phyloP scores from a whole-genome alignment of 352 stramenopile species.

The Pythium scleroteichum region DNA sequence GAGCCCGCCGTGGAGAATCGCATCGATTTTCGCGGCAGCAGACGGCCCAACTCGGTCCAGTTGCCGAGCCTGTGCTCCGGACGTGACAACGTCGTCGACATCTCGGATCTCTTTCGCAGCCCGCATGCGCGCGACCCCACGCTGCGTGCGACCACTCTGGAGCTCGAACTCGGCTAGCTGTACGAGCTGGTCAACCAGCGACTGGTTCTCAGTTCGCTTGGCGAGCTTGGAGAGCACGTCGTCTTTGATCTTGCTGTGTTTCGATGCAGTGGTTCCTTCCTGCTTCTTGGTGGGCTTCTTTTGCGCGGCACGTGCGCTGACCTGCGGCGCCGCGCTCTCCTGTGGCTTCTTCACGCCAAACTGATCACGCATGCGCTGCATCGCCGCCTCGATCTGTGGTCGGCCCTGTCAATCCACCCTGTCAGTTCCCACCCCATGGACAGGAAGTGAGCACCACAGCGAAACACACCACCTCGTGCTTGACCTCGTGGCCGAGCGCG shows the following conservation, averaged over 20 bases:
- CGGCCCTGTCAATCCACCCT: slow-evolving; percentile 17
- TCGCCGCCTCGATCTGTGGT: slow-evolving; percentile 42
- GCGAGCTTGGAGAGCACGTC: slow-evolving; percentile 45
- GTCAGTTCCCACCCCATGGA: too few relatives aligned
- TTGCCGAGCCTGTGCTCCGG: slow-evolving; percentile 52
- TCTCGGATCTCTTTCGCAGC: slow-evolving; percentile 59
- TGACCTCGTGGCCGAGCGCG: slow-evolving; percentile 36
- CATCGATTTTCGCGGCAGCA: slow-evolving; percentile 58
- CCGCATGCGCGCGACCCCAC: slow-evolving; percentile 54
- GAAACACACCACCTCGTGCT: slow-evolving; percentile 41
- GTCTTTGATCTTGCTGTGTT: slow-evolving; percentile 16
- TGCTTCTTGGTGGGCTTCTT: not conserved
- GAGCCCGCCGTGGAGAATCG: slow-evolving; percentile 55
- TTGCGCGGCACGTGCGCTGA: slow-evolving; percentile 1
- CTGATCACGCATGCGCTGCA: slow-evolving; percentile 39
- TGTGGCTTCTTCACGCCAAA: slow-evolving; percentile 21
- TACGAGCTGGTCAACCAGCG: slow-evolving; percentile 58
- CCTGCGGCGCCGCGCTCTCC: slow-evolving; percentile 9
- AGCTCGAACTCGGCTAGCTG: slow-evolving; percentile 63
- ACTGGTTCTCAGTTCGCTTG: slow-evolving; percentile 46
- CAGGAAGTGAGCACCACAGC: not conserved
- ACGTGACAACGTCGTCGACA: slow-evolving; percentile 44
- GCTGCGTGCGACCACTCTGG: slow-evolving; percentile 43
- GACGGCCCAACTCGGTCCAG: slow-evolving; percentile 51
- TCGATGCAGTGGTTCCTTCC: not conserved